These are phyloP conservation scores for Teunomyces cretensis DNA, from an alignment of 805 yeast genomes.

Conservation along the genomic window DNA sequence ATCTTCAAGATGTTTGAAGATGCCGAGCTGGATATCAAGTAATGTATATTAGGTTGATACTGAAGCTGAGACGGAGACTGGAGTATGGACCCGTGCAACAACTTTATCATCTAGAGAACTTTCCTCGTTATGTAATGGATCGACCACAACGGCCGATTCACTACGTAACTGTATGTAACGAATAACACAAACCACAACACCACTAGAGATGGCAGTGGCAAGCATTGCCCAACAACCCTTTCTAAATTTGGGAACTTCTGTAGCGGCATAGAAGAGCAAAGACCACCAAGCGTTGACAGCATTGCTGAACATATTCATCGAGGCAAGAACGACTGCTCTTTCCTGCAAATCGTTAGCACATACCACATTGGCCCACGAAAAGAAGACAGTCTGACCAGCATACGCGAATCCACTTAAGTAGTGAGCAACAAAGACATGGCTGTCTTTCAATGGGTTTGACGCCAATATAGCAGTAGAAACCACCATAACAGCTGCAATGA, in stretches of 20 bases:
- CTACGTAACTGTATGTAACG: slow-evolving; percentile 45
- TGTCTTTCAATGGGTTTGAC: slow-evolving; percentile 36
- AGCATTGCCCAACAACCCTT: slow-evolving; percentile 60
- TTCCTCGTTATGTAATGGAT: background rate
- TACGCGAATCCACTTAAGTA: slow-evolving; percentile 54
- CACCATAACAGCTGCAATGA: slow-evolving; percentile 43
- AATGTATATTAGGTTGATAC: background rate
- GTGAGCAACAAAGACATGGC: slow-evolving; percentile 52
- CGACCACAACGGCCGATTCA: slow-evolving; percentile 6
- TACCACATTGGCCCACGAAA: slow-evolving; percentile 64
- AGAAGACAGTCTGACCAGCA: slow-evolving; percentile 60
- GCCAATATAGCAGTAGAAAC: slow-evolving; percentile 49
- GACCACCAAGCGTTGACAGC: slow-evolving; percentile 70
- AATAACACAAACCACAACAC: slow-evolving; percentile 39
- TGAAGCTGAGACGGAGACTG: background rate
- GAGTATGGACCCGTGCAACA: background rate
- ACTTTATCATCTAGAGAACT: background rate
- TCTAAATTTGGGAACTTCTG: slow-evolving; percentile 49
- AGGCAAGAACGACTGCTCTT: slow-evolving; percentile 62
- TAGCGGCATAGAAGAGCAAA: slow-evolving; percentile 50
- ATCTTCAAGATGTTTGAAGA: slow-evolving; percentile 60
- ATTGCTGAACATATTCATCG: slow-evolving; percentile 64
- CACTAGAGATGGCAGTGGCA: slow-evolving; percentile 48
- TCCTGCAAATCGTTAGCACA: slow-evolving; percentile 61
- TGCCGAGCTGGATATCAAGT: slow-evolving; percentile 32